Percentiles rank a stretch among this genome's conserved stretches.
phyloP scores from a whole-genome alignment of 1,284 basidiomycete species.

The Leccinum subfulvum region DNA sequence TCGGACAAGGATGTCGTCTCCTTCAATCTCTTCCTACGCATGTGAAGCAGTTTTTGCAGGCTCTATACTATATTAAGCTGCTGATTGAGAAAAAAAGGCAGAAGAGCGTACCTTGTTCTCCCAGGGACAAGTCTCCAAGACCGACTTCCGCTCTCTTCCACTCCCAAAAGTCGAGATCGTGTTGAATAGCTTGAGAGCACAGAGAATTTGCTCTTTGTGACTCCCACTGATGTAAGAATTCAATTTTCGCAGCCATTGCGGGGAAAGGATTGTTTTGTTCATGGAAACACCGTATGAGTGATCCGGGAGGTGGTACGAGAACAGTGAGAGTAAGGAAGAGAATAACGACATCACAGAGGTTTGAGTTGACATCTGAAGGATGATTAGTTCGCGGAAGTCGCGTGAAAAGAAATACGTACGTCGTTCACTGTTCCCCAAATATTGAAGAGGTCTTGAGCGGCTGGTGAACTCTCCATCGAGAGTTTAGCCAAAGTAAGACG shows the following conservation, averaged over 20 bases:
- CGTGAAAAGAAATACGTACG: constrained; percentile 36
- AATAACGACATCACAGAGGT: constrained; percentile 52
- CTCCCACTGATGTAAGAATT: constrained; percentile 58
- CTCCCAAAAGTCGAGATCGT: constrained; percentile 60
- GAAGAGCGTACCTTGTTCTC: constrained; percentile 58
- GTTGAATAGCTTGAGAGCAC: constrained; percentile 62
- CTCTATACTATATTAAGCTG: constrained; percentile 40
- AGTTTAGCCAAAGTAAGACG: constrained; percentile 55
- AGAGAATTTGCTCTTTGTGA: constrained; percentile 62
- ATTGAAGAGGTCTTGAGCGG: constrained; percentile 58
- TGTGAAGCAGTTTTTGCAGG: constrained; percentile 62
- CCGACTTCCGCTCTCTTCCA: constrained; percentile 57
- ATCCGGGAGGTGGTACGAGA: constrained; percentile 64
- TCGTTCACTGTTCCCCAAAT: constrained; percentile 55
- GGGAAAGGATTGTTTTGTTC: constrained; percentile 54
- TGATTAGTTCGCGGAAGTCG: constrained; percentile 10
- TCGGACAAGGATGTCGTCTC: constrained; percentile 43
- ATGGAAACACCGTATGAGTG: constrained; percentile 61
- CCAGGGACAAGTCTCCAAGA: constrained; percentile 72
- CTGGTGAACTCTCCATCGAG: constrained; percentile 59
- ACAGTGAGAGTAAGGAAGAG: constrained; percentile 53
- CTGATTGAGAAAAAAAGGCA: background rate
- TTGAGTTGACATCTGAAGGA: constrained; percentile 38
- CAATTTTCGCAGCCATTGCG: constrained; percentile 52
- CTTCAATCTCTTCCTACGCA: constrained; percentile 56